Evolutionary conservation across 495 filamentous ascomycete species (phyloP).

Genomic region (Parathielavia hyrcaniae): DNA sequence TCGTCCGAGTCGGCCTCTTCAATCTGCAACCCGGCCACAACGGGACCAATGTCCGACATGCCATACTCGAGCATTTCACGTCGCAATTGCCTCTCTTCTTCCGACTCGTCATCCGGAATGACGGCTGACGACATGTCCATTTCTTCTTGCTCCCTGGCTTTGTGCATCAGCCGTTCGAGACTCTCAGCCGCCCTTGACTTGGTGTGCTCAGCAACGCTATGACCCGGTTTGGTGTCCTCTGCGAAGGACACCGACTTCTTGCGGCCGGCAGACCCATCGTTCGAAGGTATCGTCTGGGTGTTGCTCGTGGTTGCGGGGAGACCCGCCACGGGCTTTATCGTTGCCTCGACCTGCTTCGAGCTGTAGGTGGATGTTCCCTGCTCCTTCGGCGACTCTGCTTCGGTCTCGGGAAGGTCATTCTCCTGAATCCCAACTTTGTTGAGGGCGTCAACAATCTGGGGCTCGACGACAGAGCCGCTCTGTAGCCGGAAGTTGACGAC

Average conservation of each 20-base stretch:
- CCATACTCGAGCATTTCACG: constrained; percentile 90
- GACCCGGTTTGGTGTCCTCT: constrained; percentile 49
- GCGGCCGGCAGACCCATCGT: constrained; percentile 8
- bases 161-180: constrained; percentile 47
- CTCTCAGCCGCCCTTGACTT: constrained; percentile 37
- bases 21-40: constrained; percentile 88
- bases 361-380: background rate
- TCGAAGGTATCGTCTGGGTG: background rate
- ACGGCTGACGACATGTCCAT: constrained; percentile 39
- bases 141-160: constrained; percentile 38
- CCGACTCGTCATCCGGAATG: constrained; percentile 58
- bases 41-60: constrained; percentile 72
- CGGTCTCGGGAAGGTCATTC: constrained; percentile 18
- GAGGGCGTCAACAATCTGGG: constrained; percentile 59
- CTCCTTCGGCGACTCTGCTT: constrained; percentile 13
- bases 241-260: constrained; percentile 47
- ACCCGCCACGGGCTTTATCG: background rate
- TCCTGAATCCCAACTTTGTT: constrained; percentile 55
- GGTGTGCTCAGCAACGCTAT: constrained; percentile 28
- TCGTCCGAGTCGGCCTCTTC: constrained; percentile 60
- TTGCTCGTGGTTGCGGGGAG: background rate
- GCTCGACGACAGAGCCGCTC: constrained; percentile 53
- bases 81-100: constrained; percentile 73
- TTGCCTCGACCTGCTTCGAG: background rate
- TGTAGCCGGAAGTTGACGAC: constrained; percentile 60